Evolutionary conservation across 2,329 filamentous ascomycete species (phyloP), one percentile per base, ranked within the genome.

Genomic region (Orbilia quercus): DNA sequence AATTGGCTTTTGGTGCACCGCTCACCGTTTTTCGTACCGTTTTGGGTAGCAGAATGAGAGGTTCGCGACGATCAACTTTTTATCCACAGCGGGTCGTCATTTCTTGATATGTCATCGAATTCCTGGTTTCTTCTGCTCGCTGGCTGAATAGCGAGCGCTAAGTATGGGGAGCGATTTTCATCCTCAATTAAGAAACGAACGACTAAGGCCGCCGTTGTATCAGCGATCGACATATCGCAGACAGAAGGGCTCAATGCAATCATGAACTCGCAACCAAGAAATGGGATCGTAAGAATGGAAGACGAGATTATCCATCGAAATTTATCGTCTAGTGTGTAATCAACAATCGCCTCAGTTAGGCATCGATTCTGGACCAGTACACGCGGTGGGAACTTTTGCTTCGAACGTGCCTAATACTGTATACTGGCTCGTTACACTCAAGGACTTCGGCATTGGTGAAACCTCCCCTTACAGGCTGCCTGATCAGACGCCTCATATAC

Each of bases 21-120:
- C 34, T 50, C 25, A 25, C 34, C 53, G 62, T 7, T 40, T 47
- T 44, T 57, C 18, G 2, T 1, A 14, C 65, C 45, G 28, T 47
- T 55, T 60, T 38, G 50, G 57, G 42, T 11, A 42, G 22, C 34
- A 16, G 62, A 63, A 57, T 57, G 65, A 70, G 65, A 70, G 23
- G 28, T 53, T 7, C n/a, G 54, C 25, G 42, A 31, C 11, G 58
- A 62, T 53, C 54, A 20, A 12, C 31, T 3, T 1, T 9, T 22
- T 53, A 7, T 31, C 25, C 14, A 12, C n/a, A 6, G 48, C 16
- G 48, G 48, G 28, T 20, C 28, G 12, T 51, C 47, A 51, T 51
- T 51, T 51, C 47, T 51, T 31, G 23, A 31, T 31, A 31, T 7
- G 4, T 7, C 38, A 12, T 4, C 9, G 14, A n/a, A 50, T 50